phyloP scores from a whole-genome alignment of 2,329 filamentous ascomycete genomes.

The Saccharata proteae region DNA sequence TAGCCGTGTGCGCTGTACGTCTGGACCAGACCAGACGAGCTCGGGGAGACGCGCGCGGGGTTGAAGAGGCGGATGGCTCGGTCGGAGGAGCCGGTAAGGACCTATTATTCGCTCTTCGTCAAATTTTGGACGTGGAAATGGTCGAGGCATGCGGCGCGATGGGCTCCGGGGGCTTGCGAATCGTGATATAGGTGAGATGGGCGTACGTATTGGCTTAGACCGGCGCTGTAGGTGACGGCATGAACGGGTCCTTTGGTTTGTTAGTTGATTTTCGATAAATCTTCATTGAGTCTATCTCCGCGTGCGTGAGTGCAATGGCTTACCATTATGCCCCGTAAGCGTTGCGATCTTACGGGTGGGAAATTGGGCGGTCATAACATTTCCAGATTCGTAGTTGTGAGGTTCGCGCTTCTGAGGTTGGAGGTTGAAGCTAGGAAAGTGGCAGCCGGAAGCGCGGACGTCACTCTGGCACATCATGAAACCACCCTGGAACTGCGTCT shows the following conservation, averaged over 20 bases:
- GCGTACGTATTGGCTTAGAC: slow-evolving; percentile 33
- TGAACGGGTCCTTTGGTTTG: slow-evolving; percentile 30
- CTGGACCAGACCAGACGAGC: slow-evolving; percentile 75
- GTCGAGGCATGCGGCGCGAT: neutral
- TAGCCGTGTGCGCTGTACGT: slow-evolving; percentile 86
- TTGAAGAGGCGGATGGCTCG: slow-evolving; percentile 81
- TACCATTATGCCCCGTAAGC: slow-evolving; percentile 29
- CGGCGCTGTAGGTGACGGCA: slow-evolving; percentile 38
- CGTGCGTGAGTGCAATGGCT: too few species aligned
- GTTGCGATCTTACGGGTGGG: slow-evolving; percentile 28
- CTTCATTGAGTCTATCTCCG: slow-evolving; percentile 1
- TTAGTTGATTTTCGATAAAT: slow-evolving; percentile 7
- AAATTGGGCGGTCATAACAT: slow-evolving; percentile 26
- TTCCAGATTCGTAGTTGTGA: slow-evolving; percentile 1
- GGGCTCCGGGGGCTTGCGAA: neutral
- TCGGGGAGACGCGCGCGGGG: slow-evolving; percentile 40
- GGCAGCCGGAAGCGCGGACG: too few species aligned
- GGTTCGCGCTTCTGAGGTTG: too few species aligned
- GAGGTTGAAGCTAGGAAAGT: neutral
- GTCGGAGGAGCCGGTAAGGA: slow-evolving; percentile 79
- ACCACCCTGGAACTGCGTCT: too few species aligned
- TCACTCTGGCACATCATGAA: too few species aligned
- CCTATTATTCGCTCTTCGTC: slow-evolving; percentile 10
- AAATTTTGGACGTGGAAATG: neutral
- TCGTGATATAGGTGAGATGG: slow-evolving; percentile 1